Evolutionary conservation across 1,139 yeast species (phyloP).

Genomic region (Diutina rugosa): DNA sequence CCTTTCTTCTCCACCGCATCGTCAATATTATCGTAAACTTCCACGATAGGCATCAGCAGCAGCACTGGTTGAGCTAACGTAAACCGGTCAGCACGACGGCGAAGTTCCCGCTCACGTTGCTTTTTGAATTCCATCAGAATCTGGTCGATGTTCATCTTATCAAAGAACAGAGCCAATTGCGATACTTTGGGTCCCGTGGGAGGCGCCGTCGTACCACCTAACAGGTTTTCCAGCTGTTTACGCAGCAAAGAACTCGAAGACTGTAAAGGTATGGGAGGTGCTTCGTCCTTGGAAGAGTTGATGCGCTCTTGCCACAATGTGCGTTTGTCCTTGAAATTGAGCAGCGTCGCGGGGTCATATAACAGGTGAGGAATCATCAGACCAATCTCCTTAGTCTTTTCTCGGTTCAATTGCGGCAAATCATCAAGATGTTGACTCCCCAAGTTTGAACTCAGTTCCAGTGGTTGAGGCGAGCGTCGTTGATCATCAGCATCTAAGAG

Average conservation of each 20-base stretch:
- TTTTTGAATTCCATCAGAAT: background rate
- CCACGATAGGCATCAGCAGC: constrained; percentile 58
- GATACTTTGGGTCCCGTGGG: background rate
- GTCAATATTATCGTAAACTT: constrained; percentile 76
- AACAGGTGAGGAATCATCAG: background rate
- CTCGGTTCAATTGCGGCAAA: background rate
- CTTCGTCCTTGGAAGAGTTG: background rate
- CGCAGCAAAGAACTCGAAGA: background rate
- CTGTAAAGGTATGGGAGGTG: background rate
- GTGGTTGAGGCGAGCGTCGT: background rate
- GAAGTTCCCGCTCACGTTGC: background rate
- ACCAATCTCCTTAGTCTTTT: background rate
- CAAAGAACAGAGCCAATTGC: constrained; percentile 1
- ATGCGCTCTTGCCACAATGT: background rate
- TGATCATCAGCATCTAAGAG: constrained; percentile 30
- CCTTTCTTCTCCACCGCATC: constrained; percentile 55
- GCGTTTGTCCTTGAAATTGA: background rate
- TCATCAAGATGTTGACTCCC: background rate
- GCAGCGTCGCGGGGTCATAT: background rate
- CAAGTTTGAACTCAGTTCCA: background rate
- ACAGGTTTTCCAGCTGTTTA: background rate
- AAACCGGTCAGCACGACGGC: background rate
- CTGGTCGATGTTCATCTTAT: constrained; percentile 1
- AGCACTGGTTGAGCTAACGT: background rate
- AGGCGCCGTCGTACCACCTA: background rate